Base-by-base conservation (phyloP, 306 rosid genomes). In the Mimosa pudica region DNA sequence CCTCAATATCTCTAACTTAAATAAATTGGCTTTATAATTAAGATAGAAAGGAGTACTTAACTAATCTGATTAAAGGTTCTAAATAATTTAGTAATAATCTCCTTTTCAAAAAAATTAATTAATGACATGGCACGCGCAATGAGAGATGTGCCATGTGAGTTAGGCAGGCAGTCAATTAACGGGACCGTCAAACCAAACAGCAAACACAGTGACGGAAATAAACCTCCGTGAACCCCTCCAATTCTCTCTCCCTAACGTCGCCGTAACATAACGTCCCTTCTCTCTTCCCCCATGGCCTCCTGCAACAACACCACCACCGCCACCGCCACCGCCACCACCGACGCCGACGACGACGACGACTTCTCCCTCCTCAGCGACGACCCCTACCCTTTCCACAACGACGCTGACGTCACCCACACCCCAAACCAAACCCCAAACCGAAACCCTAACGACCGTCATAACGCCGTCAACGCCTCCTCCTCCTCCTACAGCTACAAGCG, bases 281-380 rank as follows among this genome's bases (percentile, higher is more conserved):
- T 77, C 48, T 81, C 86, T 54, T 81, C 86, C 45, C 75, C 76
- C 48, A 92, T 89, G 97, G 97, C 96, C 51, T 90, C 97, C 87
- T 90, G 97, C 91, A 94, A 95, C 30, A 24, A 24, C 30, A 24
- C 30, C 30, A 1, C 30, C 30, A 24, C 30, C 30, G 30, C 30
- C 30, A 24, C 30, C 30, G 30, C 30, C 30, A 24, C 30, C 30
- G 30, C 30, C 30, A 24, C 30, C 30, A 24, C 0, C 30, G 30
- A 0, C 88, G 98, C 91, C 82, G 89, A 84, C 71, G 96, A 95
- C 88, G 98, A 93, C 82, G 89, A 84, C 71, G 89, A 84, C n/a
- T 94, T 89, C 92, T 85, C 97, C 32, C 87, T 95, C 85, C 93
- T 95, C 94, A 88, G 80, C 33, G 93, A 92, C 85, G 96, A 90